Evolutionary conservation across 106 monocot genomes (phyloP), one percentile per base, ranked within the genome.

Genomic region (Dendrobium nobile): DNA sequence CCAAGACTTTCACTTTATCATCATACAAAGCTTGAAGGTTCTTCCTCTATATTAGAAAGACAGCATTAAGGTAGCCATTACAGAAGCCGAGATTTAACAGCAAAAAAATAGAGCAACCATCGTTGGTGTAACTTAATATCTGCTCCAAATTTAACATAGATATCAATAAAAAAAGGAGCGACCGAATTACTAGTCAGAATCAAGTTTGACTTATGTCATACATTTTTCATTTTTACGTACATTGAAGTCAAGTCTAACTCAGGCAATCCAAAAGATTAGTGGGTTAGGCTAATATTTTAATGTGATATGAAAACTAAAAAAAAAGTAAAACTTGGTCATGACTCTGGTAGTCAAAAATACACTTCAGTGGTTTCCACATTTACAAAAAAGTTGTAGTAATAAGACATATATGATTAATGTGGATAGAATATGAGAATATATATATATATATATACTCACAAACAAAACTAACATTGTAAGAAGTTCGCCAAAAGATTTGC

Each of bases 1-100:
- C 87, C 47, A 98, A 82, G 72, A 64, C 80, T 79, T 88, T 98
- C 22, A 86, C 92, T 80, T 98, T 98, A 27, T 91, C 82, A 47
- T 88, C 79, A 82, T 88, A 98, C 24, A 93, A 37, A 24, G 79
- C 84, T 82, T 81, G 82, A 80, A 98, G 77, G 65, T 85, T 89
- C 83, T 87, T 89, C 77, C 83, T 87, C 98, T 98, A 91, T 20
- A 79, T 47, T 37, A 75, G 28, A 41, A 61, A 79, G 10, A 43
- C 42, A 40, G 72, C 15, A 16, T 72, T 13, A 72, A 72, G 4
- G 11, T 70, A 70, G 37, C 13, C 28, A 70, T 16, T 37, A 70
- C 4, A 37, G 2, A 70, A 70, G 70, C 3, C 64, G n/a, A 9
- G 17, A 70, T 70, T 70, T 70, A 70, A 70, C 16, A 15, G 37